A percentile compares a stretch with the other conserved stretches of the same genome.
These are phyloP conservation scores for Heliamphora exappendiculata DNA, from an alignment of 148 eudicot genomes.

Conservation along the genomic window DNA sequence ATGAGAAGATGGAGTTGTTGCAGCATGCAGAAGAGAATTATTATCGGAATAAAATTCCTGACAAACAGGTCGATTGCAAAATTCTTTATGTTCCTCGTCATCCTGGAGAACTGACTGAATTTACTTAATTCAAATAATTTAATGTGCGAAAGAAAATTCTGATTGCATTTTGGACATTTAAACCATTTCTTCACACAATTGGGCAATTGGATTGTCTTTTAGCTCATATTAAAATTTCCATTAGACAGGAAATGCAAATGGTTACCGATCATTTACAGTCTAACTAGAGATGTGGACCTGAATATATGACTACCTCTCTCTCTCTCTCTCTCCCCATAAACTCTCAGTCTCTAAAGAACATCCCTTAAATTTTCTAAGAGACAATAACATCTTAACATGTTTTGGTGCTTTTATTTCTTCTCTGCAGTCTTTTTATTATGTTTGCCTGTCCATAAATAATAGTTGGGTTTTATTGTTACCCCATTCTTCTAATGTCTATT, in stretches of 20 bases:
- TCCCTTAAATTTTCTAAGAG: not conserved
- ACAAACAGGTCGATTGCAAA: constrained; percentile 43
- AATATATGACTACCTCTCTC: not conserved
- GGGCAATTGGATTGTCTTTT: not conserved
- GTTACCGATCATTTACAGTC: not conserved
- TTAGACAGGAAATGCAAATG: not conserved
- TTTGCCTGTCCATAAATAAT: not conserved
- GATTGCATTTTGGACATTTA: not conserved
- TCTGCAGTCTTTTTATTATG: not conserved
- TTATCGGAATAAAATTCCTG: constrained; percentile 40
- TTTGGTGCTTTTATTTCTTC: constrained; percentile 3
- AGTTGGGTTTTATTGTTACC: not conserved
- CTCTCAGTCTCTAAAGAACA: not conserved
- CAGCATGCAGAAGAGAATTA: constrained; percentile 84
- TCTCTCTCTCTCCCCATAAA: not conserved
- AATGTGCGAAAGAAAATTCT: not conserved
- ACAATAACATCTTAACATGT: not conserved
- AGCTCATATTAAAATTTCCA: not conserved
- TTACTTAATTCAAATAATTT: not conserved
- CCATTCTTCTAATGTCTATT: not conserved
- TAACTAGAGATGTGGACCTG: not conserved
- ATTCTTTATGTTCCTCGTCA: not conserved
- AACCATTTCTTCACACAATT: not conserved
- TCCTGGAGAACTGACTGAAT: not conserved
- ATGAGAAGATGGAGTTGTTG: constrained; percentile 58